Percentiles rank a stretch among this genome's conserved stretches.
Evolutionary conservation across 2,329 filamentous ascomycete species (phyloP).

Genomic region (Aureobasidium sp.): DNA sequence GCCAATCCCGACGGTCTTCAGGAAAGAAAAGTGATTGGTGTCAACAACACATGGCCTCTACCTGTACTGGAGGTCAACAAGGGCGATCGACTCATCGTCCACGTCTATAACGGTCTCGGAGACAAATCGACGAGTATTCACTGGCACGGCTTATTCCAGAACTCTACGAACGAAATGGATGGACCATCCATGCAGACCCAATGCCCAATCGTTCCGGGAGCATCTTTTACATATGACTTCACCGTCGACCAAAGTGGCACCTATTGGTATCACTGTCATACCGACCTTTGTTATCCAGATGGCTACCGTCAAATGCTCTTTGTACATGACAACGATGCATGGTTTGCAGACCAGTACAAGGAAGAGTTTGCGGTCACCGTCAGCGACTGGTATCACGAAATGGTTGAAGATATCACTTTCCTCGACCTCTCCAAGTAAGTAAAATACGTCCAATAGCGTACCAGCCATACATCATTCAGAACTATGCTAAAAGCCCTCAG

Average conservation of each 20-base stretch:
- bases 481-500: background rate
- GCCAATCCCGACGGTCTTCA: conserved; percentile 47
- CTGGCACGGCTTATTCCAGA: conserved; percentile 72
- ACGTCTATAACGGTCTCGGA: conserved; percentile 57
- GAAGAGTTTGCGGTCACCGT: conserved; percentile 58
- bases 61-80: conserved; percentile 66
- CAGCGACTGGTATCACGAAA: conserved; percentile 66
- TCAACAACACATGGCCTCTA: conserved; percentile 66
- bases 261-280: conserved; percentile 45
- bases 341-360: conserved; percentile 44
- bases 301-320: conserved; percentile 60
- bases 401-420: conserved; percentile 37
- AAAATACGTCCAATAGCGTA: conserved; percentile 17
- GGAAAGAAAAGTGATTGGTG: conserved; percentile 51
- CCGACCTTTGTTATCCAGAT: conserved; percentile 56
- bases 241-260: conserved; percentile 46
- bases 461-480: no score
- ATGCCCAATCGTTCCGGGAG: conserved; percentile 56
- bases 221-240: conserved; percentile 60
- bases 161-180: conserved; percentile 67
- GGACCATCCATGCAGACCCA: conserved; percentile 60
- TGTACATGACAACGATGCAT: conserved; percentile 51
- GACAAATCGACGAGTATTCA: conserved; percentile 61
- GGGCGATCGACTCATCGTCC: conserved; percentile 62
- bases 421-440: conserved; percentile 40